phyloP scores from a whole-genome alignment of 768 basidiomycete genomes.

The Panellus pusillus region DNA sequence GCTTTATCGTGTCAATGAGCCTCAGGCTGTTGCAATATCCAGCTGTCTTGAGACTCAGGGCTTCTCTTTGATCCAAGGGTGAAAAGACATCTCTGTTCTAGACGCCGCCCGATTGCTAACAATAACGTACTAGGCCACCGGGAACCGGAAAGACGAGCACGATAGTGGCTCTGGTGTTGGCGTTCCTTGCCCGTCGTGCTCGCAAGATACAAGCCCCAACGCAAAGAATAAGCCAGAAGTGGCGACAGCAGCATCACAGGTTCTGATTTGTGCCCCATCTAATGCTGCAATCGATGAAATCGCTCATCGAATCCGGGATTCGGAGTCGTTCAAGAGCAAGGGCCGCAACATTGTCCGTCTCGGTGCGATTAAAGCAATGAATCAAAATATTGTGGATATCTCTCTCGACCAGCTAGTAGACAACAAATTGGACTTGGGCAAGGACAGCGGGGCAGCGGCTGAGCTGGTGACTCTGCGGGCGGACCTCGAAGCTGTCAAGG shows the following conservation, averaged over 20 bases:
- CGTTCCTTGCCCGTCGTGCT: constrained; percentile 67
- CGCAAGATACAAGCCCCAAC: constrained; percentile 41
- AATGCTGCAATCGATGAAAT: constrained; percentile 99
- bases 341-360: constrained; percentile 86
- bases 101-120: neutral
- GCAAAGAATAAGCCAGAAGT: constrained; percentile 39
- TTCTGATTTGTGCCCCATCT: constrained; percentile 94
- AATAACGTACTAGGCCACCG: constrained; percentile 64
- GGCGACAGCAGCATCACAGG: constrained; percentile 51
- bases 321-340: constrained; percentile 52
- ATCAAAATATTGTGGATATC: constrained; percentile 78
- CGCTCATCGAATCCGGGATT: constrained; percentile 80
- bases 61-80: constrained; percentile 96
- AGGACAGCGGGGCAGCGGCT: constrained; percentile 47
- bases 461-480: constrained; percentile 59
- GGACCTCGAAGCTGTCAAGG: constrained; percentile 72
- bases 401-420: constrained; percentile 88
- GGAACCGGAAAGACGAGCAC: constrained; percentile 99
- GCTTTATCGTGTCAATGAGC: constrained; percentile 80
- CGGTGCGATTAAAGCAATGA: constrained; percentile 74
- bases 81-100: constrained; percentile 20
- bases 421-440: constrained; percentile 57
- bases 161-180: constrained; percentile 90
- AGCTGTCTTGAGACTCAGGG: constrained; percentile 70
- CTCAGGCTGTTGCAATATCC: constrained; percentile 88